phyloP scores from a whole-genome alignment of 73 alveolate species.

The Paramecium sexaurelia region DNA sequence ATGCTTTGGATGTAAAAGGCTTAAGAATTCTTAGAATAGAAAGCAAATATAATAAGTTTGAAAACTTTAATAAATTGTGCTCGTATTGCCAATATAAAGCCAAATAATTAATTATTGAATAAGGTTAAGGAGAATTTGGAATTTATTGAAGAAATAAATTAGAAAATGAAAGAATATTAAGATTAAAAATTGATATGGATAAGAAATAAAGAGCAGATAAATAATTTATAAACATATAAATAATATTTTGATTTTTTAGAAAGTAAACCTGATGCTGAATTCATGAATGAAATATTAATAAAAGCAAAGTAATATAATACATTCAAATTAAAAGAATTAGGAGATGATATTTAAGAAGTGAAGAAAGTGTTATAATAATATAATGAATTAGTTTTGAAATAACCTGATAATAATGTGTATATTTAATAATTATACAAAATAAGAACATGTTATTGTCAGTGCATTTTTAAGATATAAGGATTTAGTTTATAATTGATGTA shows the following conservation, averaged over 20 bases:
- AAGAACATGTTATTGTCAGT: background rate
- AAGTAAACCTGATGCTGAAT: background rate
- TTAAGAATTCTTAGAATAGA: background rate
- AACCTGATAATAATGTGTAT: background rate
- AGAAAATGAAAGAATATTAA: background rate
- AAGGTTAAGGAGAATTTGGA: background rate
- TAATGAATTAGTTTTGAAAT: background rate
- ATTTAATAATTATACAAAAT: background rate
- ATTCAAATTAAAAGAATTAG: background rate
- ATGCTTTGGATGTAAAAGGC: conserved; percentile 36
- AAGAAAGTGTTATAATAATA: background rate
- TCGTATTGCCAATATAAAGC: background rate
- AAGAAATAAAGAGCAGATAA: background rate
- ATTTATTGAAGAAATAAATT: background rate
- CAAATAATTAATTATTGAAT: background rate
- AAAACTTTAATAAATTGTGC: background rate
- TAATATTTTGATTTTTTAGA: background rate
- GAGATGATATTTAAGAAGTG: background rate
- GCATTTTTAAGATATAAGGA: background rate
- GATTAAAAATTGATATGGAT: background rate
- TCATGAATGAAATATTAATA: background rate
- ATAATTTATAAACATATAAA: background rate
- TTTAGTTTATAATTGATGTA: conserved; percentile 1
- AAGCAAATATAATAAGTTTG: background rate
- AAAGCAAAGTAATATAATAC: background rate